Evolutionary conservation across 176 grass and related monocot species (phyloP), one percentile per base, ranked within the genome.

Genomic region (Aegilops sharonensis): DNA sequence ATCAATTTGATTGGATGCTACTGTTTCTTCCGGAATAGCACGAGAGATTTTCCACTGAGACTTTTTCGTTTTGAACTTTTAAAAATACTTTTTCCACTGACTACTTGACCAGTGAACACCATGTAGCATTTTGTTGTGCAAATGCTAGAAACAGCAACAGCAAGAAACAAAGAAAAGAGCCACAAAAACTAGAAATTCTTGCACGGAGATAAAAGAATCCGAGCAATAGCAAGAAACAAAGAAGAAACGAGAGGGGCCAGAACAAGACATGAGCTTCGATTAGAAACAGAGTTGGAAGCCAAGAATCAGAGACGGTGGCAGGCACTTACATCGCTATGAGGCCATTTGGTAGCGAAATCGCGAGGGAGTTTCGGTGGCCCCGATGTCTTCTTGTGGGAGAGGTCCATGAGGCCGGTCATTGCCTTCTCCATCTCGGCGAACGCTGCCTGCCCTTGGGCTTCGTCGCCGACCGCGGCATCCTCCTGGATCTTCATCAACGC

Each of bases 351-450:
- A 37, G 79, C 32, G 32, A 87, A 87, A 15, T 73, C 79, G 31
- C 23, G 14, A 59, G 84, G 89, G 43, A 87, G 80, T 68, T 73
- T 64, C 23, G 72, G 78, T 17, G 54, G 72, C 73, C 82, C 62
- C 43, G 8, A 9, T 66, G 78, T 74, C n/a, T 48, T 11, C 27
- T 59, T 18, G 80, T 79, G 73, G 25, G 65, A 27, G 80, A 83
- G 40, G 50, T 90, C 67, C 84, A 87, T 65, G 80, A 90, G 84
- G 17, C 84, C 84, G n/a, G 84, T 60, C 52, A 90, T 83, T 29
- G 74, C 84, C 57, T 78, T 42, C 74, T 83, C 80, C 84, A 87
- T 79, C 74, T 79, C 68, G 56, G 30, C 42, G 56, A 86, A 90
- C 6, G 42, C 64, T 9, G 64, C 62, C 72, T 77, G 39, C 65